phyloP scores from a whole-genome alignment of 768 basidiomycete genomes.

The Pisolithus sp. region DNA sequence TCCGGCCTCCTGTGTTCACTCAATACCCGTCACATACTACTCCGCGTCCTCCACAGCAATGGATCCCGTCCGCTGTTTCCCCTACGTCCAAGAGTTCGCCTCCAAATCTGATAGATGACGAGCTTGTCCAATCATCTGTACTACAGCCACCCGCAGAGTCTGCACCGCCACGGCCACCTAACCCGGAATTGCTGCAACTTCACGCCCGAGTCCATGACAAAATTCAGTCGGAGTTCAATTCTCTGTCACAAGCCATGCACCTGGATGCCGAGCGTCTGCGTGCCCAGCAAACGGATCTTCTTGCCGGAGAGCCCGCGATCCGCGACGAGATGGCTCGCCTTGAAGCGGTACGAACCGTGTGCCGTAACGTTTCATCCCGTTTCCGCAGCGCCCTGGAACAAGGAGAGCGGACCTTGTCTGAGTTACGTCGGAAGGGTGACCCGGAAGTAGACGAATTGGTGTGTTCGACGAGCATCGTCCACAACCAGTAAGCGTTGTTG shows the following conservation, averaged over 20 bases:
- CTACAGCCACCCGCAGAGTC: constrained; percentile 24
- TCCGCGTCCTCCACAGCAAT: constrained; percentile 14
- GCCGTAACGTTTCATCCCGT: constrained; percentile 67
- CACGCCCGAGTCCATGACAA: constrained; percentile 74
- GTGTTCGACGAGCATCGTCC: constrained; percentile 91
- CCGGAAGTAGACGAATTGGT: constrained; percentile 95
- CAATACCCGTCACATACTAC: constrained; percentile 22
- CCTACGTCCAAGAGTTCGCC: constrained; percentile 15
- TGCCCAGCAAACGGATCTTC: constrained; percentile 77
- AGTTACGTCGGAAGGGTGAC: constrained; percentile 78
- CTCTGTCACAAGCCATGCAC: constrained; percentile 57
- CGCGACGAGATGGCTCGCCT: constrained; percentile 94
- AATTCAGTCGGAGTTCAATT: constrained; percentile 62
- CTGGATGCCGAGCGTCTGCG: constrained; percentile 71
- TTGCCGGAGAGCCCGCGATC: constrained; percentile 88
- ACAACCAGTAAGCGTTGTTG: constrained; percentile 70
- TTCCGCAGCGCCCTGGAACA: constrained; percentile 55
- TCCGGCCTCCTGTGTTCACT: constrained; percentile 13
- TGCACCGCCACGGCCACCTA: constrained; percentile 77
- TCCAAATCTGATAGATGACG: constrained; percentile 64
- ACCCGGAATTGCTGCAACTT: constrained; percentile 81
- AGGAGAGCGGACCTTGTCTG: constrained; percentile 68
- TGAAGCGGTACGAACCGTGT: constrained; percentile 90
- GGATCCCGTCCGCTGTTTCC: constrained; percentile 13
- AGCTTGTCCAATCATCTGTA: constrained; percentile 23